phyloP scores from a whole-genome alignment of 345 rosid genomes.

The Populus alba region DNA sequence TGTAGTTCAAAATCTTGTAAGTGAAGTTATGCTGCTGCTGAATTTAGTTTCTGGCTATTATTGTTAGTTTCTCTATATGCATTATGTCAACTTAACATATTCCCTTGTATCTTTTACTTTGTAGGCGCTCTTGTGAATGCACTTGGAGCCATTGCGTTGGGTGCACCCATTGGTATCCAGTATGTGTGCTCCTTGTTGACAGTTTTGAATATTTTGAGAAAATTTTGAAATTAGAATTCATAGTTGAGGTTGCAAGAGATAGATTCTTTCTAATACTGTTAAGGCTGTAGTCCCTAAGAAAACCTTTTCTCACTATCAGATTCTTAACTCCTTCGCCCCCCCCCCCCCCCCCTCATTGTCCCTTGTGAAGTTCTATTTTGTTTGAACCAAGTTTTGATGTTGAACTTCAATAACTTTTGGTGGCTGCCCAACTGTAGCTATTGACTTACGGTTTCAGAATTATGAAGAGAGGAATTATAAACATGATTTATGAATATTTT shows the following conservation, averaged over 20 bases:
- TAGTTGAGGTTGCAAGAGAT: conserved; percentile 19
- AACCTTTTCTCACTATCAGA: conserved; percentile 1
- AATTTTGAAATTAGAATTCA: conserved; percentile 19
- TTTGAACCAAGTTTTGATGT: neutral
- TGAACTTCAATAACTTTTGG: neutral
- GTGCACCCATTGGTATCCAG: conserved; percentile 77
- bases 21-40: too few species aligned
- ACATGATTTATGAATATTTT: neutral
- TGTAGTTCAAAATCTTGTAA: too few species aligned
- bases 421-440: conserved; percentile 25
- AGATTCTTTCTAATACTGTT: neutral
- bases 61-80: neutral
- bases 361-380: neutral
- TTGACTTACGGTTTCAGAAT: conserved; percentile 22
- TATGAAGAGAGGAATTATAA: neutral
- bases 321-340: neutral
- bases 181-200: conserved; percentile 36
- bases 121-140: conserved; percentile 73
- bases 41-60: too few species aligned
- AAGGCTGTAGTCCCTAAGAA: conserved; percentile 1
- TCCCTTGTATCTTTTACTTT: neutral
- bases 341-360: neutral
- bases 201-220: neutral
- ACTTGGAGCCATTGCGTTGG: conserved; percentile 76
- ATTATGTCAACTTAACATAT: neutral